Evolutionary conservation across 2,329 filamentous ascomycete species (phyloP).

Genomic region (Ophiocordyceps camponoti-rufipedis): DNA sequence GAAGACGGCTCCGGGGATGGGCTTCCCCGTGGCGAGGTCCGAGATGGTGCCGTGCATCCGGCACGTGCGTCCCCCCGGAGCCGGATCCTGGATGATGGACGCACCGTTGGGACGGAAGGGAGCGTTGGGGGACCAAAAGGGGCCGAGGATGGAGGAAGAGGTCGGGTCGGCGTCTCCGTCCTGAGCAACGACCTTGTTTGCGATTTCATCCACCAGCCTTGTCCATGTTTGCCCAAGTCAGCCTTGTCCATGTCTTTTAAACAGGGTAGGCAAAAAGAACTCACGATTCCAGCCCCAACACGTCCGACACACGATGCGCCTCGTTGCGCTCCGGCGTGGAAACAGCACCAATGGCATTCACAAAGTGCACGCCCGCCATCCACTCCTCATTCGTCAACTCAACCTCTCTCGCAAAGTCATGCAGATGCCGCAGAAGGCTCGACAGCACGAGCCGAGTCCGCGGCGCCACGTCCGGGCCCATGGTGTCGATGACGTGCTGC

Average conservation of each 20-base stretch:
- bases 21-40: slow-evolving; percentile 46
- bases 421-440: slow-evolving; percentile 50
- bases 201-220: slow-evolving; percentile 42
- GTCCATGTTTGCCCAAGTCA: not conserved
- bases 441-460: slow-evolving; percentile 45
- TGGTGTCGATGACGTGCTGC: slow-evolving; percentile 51
- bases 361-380: slow-evolving; percentile 55
- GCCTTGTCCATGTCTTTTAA: too few relatives aligned
- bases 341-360: slow-evolving; percentile 57
- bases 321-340: slow-evolving; percentile 54
- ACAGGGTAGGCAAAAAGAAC: too few relatives aligned
- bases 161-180: slow-evolving; percentile 45
- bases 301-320: slow-evolving; percentile 52
- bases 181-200: slow-evolving; percentile 43
- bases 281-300: slow-evolving; percentile 56
- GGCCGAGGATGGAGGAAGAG: slow-evolving; percentile 59
- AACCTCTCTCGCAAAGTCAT: slow-evolving; percentile 63
- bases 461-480: slow-evolving; percentile 49
- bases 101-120: slow-evolving; percentile 51
- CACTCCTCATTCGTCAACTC: slow-evolving; percentile 64
- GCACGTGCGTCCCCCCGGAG: slow-evolving; percentile 38
- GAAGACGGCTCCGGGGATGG: slow-evolving; percentile 49
- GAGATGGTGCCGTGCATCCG: slow-evolving; percentile 52
- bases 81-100: slow-evolving; percentile 45
- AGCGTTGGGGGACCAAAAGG: slow-evolving; percentile 61